A percentile compares a stretch with the other conserved stretches of the same genome.
phyloP scores from a whole-genome alignment of 768 basidiomycete genomes.

The Calocybe gangraenosa region DNA sequence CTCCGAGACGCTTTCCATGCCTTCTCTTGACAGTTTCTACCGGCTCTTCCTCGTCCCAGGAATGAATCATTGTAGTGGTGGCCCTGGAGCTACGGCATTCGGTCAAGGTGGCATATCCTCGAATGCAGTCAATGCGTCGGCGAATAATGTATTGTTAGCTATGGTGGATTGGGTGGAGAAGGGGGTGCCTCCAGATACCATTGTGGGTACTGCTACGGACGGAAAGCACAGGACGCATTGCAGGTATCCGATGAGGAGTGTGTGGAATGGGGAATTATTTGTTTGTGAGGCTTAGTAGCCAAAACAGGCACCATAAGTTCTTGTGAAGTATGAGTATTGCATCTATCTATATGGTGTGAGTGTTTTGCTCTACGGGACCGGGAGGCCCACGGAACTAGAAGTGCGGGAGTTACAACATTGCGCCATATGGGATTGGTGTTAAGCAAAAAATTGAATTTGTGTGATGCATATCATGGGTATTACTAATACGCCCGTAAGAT shows the following conservation, averaged over 20 bases:
- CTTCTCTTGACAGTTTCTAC: constrained; percentile 9
- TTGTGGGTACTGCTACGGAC: neutral
- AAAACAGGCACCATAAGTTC: no score
- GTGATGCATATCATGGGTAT: no score
- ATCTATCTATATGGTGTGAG: no score
- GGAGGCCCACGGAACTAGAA: no score
- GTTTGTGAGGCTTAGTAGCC: no score
- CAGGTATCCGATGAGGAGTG: constrained; percentile 10
- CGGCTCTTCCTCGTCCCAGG: constrained; percentile 13
- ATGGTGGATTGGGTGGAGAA: constrained; percentile 13
- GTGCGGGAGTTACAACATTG: no score
- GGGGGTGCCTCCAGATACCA: constrained; percentile 7
- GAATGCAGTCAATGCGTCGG: constrained; percentile 7
- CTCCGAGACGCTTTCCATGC: constrained; percentile 4
- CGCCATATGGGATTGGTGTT: no score
- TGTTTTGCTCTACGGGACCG: no score
- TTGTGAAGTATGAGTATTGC: no score
- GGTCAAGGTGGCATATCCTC: constrained; percentile 6
- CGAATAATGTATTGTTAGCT: constrained; percentile 8
- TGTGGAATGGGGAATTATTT: constrained; percentile 2
- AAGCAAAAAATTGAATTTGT: no score
- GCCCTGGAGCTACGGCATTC: constrained; percentile 9
- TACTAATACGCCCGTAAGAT: no score
- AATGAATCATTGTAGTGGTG: constrained; percentile 11
- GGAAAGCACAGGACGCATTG: constrained; percentile 7